Conservation (phyloP, 148 eudicot species). For the Amaranthus cruentus region DNA sequence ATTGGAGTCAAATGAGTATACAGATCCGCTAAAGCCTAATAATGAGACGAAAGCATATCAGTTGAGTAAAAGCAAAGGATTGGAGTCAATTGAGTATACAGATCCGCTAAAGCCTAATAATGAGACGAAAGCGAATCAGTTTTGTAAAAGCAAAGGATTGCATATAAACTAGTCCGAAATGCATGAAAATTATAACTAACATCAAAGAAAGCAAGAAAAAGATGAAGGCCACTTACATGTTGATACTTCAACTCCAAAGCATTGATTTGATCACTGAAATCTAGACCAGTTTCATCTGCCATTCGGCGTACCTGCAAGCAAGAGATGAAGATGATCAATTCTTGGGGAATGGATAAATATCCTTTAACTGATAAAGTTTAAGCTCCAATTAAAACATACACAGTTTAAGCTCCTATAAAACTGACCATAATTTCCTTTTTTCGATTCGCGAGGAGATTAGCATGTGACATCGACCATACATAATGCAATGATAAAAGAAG, state of each 20-base stretch:
- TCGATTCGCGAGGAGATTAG: too few species aligned
- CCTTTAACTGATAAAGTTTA: background rate
- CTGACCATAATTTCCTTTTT: too few species aligned
- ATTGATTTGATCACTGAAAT: constrained; percentile 70
- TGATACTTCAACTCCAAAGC: constrained; percentile 70
- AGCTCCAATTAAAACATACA: background rate
- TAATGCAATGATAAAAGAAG: too few species aligned
- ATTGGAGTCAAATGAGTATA: constrained; percentile 73
- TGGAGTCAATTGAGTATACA: constrained; percentile 70
- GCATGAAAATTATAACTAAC: background rate
- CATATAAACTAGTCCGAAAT: background rate
- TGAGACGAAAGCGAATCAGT: constrained; percentile 7
- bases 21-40: constrained; percentile 66
- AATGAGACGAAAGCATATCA: constrained; percentile 13
- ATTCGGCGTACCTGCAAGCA: constrained; percentile 60
- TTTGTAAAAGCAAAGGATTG: background rate
- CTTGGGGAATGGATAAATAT: background rate
- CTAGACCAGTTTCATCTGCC: constrained; percentile 85
- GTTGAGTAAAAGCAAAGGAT: constrained; percentile 27
- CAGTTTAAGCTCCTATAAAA: too few species aligned
- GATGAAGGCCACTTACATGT: constrained; percentile 35
- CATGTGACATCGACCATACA: too few species aligned
- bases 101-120: constrained; percentile 63
- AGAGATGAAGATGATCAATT: background rate
- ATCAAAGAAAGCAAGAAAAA: background rate